Conservation (phyloP, 2,329 filamentous ascomycete species). For the Chaetomiaceae sp. region DNA sequence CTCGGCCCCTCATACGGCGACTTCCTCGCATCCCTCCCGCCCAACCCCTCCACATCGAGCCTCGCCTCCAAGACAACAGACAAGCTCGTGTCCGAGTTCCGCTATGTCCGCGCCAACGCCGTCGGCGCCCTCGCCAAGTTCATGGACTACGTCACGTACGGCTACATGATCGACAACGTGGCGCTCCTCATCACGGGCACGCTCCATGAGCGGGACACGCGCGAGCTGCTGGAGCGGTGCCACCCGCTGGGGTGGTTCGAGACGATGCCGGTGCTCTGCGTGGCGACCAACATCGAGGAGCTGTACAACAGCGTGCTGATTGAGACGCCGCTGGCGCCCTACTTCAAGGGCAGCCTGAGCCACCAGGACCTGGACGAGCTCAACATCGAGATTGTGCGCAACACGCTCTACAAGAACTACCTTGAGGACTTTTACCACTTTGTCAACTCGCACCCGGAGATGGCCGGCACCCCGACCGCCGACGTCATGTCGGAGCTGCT, state of each 20-base stretch:
- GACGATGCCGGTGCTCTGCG: constrained; percentile 95
- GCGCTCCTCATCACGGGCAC: constrained; percentile 97
- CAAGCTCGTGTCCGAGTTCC: constrained; percentile 95
- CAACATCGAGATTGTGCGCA: constrained; percentile 98
- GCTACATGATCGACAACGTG: constrained; percentile 99
- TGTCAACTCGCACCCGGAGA: constrained; percentile 82
- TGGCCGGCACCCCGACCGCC: constrained; percentile 80
- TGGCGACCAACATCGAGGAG: constrained; percentile 97
- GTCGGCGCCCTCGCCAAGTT: constrained; percentile 89
- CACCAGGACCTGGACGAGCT: constrained; percentile 97
- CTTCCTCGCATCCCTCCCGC: constrained; percentile 87
- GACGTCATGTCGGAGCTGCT: constrained; percentile 95
- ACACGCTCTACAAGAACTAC: constrained; percentile 99
- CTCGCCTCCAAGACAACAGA: constrained; percentile 95
- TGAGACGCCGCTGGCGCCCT: constrained; percentile 90
- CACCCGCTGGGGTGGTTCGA: constrained; percentile 98
- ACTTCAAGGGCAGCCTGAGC: constrained; percentile 94
- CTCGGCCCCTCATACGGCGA: constrained; percentile 95
- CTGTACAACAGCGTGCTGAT: constrained; percentile 97
- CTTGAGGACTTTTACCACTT: constrained; percentile 96
- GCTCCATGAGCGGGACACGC: constrained; percentile 92
- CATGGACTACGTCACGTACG: constrained; percentile 97
- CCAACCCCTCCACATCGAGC: constrained; percentile 92
- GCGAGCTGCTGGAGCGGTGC: constrained; percentile 90
- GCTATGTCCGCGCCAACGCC: constrained; percentile 91